Percentiles rank a stretch among this genome's conserved stretches.
Conservation (phyloP, 2,329 filamentous ascomycete genomes). For the Teratosphaeria nubilosa region DNA sequence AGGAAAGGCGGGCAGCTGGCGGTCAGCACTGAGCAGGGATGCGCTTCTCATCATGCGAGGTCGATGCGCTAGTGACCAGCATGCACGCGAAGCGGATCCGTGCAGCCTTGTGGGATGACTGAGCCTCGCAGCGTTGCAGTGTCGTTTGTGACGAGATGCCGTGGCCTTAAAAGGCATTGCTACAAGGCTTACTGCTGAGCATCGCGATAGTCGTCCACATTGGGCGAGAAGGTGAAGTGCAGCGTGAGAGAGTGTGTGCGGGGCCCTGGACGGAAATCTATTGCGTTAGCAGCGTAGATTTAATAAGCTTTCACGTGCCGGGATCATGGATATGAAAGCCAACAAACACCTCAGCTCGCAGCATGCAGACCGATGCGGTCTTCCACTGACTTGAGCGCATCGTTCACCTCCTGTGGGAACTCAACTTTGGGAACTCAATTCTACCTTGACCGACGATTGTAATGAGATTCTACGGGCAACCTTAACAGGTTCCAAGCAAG, state of each 20-base stretch:
- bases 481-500: not conserved
- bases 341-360: not conserved
- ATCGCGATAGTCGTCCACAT: not conserved
- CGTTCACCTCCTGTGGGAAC: too few species aligned
- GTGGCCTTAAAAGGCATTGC: not conserved
- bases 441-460: too few species aligned
- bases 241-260: too few species aligned
- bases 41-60: not conserved
- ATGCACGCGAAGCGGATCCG: not conserved
- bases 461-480: too few species aligned
- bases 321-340: not conserved
- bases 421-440: too few species aligned
- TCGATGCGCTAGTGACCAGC: not conserved
- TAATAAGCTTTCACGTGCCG: not conserved
- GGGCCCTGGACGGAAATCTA: too few species aligned
- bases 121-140: not conserved
- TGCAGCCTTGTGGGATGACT: not conserved
- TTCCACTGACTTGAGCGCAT: too few species aligned
- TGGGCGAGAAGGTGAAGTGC: not conserved
- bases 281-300: not conserved
- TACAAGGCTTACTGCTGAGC: not conserved
- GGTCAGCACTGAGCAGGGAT: conserved; percentile 1
- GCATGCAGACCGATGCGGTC: too few species aligned
- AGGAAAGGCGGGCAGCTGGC: not conserved
- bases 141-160: not conserved